These are phyloP conservation scores for Verticillium klebahnii DNA, from an alignment of 2,329 filamentous ascomycete genomes.

Conservation along the genomic window DNA sequence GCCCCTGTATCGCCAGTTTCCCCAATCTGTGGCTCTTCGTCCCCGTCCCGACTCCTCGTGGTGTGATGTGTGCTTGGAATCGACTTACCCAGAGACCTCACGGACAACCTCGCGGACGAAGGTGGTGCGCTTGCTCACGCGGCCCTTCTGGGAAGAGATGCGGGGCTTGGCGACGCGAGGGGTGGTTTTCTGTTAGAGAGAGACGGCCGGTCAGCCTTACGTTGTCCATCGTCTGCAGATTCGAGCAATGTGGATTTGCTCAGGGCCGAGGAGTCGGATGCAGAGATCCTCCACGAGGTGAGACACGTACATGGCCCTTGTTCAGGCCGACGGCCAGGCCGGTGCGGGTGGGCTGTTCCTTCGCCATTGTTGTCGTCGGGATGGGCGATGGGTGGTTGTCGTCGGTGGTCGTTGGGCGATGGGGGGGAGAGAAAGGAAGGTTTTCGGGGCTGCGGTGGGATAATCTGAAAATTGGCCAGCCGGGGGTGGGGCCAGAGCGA, in stretches of 20 bases:
- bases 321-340: slow-evolving; percentile 59
- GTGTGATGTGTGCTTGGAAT: background rate
- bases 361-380: slow-evolving; percentile 46
- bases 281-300: slow-evolving; percentile 74
- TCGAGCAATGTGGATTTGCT: background rate
- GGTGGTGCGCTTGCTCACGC: slow-evolving; percentile 92
- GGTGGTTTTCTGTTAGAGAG: slow-evolving; percentile 69
- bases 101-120: slow-evolving; percentile 98
- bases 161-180: slow-evolving; percentile 71
- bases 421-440: slow-evolving; percentile 5
- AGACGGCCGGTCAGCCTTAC: slow-evolving; percentile 39
- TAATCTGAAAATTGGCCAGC: background rate
- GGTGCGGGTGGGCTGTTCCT: slow-evolving; percentile 52
- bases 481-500: background rate
- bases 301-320: slow-evolving; percentile 65
- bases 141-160: slow-evolving; percentile 85
- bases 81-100: slow-evolving; percentile 88
- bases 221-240: slow-evolving; percentile 55
- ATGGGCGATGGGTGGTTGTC: slow-evolving; percentile 22
- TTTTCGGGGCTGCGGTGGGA: background rate
- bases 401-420: slow-evolving; percentile 17
- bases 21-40: slow-evolving; percentile 6
- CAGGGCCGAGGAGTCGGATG: slow-evolving; percentile 19
- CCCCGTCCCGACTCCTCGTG: background rate
- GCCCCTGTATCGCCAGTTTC: background rate